Conservation (phyloP, 768 basidiomycete species). For the Sporobolomyces roseus region DNA sequence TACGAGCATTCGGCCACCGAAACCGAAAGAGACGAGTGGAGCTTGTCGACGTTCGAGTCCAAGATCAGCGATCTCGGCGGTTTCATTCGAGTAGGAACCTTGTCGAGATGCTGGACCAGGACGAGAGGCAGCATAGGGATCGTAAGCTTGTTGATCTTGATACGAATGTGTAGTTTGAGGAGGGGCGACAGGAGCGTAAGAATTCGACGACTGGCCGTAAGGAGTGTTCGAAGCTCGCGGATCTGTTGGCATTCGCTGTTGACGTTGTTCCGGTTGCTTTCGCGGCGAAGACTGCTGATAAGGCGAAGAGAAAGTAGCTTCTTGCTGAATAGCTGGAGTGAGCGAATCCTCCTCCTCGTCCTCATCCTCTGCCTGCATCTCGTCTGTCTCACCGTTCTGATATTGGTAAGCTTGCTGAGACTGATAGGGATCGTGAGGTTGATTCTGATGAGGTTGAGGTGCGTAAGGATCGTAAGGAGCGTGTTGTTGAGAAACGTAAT, state of each 20-base stretch:
- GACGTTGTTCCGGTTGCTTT: constrained; percentile 5
- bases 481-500: constrained; percentile 21
- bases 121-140: constrained; percentile 7
- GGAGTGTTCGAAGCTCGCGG: too few species aligned
- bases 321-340: constrained; percentile 2
- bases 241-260: background rate
- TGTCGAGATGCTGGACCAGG: background rate
- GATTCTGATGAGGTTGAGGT: background rate
- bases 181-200: background rate
- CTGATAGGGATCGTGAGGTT: constrained; percentile 17
- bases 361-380: background rate
- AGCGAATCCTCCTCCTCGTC: background rate
- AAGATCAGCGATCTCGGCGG: constrained; percentile 23
- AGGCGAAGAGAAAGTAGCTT: background rate
- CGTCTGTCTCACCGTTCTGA: too few species aligned
- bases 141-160: constrained; percentile 25
- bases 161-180: background rate
- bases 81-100: background rate
- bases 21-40: constrained; percentile 83
- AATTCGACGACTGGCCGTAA: too few species aligned
- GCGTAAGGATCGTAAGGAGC: constrained; percentile 24
- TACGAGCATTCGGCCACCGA: constrained; percentile 83
- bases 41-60: constrained; percentile 35
- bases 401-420: background rate
- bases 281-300: background rate